These are phyloP conservation scores for Galerina marginata DNA, from an alignment of 768 basidiomycete species.

Conservation along the genomic window DNA sequence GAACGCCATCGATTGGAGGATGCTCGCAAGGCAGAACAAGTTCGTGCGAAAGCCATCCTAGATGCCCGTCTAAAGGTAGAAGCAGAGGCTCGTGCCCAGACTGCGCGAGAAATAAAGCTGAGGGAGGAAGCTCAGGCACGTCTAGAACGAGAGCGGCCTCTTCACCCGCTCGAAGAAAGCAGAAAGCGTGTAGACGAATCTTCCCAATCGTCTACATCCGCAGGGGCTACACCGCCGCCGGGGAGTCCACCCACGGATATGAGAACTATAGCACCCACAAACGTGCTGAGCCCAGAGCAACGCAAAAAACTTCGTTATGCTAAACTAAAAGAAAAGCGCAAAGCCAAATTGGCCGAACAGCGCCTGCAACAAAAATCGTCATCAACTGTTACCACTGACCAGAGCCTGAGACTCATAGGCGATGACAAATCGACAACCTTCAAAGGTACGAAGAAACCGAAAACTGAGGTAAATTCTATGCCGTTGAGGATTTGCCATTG, in stretches of 20 bases:
- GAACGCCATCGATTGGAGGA: neutral
- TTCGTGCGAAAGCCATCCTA: constrained; percentile 17
- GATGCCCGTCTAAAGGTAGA: neutral
- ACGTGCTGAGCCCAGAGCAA: constrained; percentile 14
- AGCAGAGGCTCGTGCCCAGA: constrained; percentile 10
- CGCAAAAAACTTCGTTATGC: constrained; percentile 1
- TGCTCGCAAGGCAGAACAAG: constrained; percentile 1
- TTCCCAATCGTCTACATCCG: neutral
- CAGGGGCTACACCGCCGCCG: neutral
- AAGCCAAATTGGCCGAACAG: constrained; percentile 4
- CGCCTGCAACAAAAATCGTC: neutral
- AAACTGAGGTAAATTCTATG: neutral
- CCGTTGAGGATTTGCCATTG: neutral
- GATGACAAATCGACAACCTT: neutral
- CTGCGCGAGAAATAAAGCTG: neutral
- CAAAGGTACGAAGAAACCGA: neutral
- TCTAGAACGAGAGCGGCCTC: neutral
- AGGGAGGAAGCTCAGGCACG: too few relatives aligned
- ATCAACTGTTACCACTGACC: neutral
- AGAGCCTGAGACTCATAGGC: neutral
- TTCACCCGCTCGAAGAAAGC: neutral
- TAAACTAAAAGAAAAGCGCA: constrained; percentile 19
- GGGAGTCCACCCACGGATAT: neutral
- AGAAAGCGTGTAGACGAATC: neutral
- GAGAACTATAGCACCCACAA: neutral